Evolutionary conservation across 179 eudicot species (phyloP).

Genomic region (Gypsophila paniculata): DNA sequence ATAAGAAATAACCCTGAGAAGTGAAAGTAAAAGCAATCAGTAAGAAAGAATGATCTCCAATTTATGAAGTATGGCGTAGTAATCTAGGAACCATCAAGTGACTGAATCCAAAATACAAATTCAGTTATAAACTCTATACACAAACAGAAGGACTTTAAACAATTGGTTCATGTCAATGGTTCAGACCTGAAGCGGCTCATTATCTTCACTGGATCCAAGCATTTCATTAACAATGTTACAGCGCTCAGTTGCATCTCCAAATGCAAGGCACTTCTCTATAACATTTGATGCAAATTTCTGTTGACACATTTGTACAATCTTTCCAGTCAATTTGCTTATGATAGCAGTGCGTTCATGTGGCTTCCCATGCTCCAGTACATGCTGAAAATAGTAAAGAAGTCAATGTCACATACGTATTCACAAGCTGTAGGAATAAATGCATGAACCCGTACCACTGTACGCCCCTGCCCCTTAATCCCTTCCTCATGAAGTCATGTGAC

Average conservation of each 20-base stretch:
- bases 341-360: slow-evolving; percentile 79
- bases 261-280: slow-evolving; percentile 83
- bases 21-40: not conserved
- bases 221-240: slow-evolving; percentile 71
- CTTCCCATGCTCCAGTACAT: slow-evolving; percentile 89
- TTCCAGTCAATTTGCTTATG: slow-evolving; percentile 63
- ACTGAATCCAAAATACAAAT: not conserved
- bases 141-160: not conserved
- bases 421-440: not conserved
- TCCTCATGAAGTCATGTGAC: not conserved
- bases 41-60: not conserved
- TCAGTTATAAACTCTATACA: not conserved
- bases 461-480: not conserved
- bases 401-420: not conserved
- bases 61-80: not conserved
- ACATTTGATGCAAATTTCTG: slow-evolving; percentile 97
- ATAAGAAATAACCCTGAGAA: not conserved
- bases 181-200: slow-evolving; percentile 92
- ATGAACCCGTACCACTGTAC: too few species aligned
- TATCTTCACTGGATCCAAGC: slow-evolving; percentile 83
- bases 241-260: slow-evolving; percentile 72
- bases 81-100: not conserved
- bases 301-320: slow-evolving; percentile 96
- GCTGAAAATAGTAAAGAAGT: slow-evolving; percentile 36
- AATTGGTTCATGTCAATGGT: slow-evolving; percentile 1